Base-by-base conservation (phyloP, 441 rosid genomes). In the Theobroma grandiflorum region DNA sequence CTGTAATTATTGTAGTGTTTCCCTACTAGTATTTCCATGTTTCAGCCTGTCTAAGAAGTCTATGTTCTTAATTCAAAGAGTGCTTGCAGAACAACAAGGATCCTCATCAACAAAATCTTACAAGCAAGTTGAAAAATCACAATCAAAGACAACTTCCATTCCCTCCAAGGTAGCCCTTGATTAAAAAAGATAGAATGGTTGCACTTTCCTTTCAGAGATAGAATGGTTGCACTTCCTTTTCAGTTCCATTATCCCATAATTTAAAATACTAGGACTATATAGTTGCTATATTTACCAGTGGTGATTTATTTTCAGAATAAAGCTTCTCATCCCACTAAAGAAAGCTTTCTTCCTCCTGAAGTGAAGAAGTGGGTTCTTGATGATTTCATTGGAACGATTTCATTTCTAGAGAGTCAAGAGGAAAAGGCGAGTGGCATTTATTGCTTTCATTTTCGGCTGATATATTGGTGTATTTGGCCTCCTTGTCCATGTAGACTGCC, bases 351-450 rank as follows among this genome's bases (percentile, higher is more conserved):
- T 80, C 86, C 84, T 74, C 74, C 94, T 4, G 87, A 86, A 79
- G 90, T 93, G 79, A 94, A 92, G 88, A 86, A 88, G 80, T 94
- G 99, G 99, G 97, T 88, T 61, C 75, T 86, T 77, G 88, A 88
- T 75, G 99, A 97, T 86, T 87, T 95, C 71, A 85, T 76, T 71
- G 90, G 78, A 85, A 95, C 99, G 65, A 84, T 91, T 81, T 83
- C 91, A 74, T 97, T 99, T 98, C 86, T 97, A 50, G 93, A 91
- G 80, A 89, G 92, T 84, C 99, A 86, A 82, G 94, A 92, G 78
- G 99, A 94, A 87, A 92, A 94, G 89, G 99, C 91, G 81, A 80
- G 84, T 72, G 58, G 18, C 75, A 68, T 50, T 77, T 50, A 40
- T 50, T 79, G 38, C 11, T 61, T 68, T 76, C 64, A 35, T 72